Base-by-base conservation (phyloP, 257 asterid species). In the Verbascum thapsus region DNA sequence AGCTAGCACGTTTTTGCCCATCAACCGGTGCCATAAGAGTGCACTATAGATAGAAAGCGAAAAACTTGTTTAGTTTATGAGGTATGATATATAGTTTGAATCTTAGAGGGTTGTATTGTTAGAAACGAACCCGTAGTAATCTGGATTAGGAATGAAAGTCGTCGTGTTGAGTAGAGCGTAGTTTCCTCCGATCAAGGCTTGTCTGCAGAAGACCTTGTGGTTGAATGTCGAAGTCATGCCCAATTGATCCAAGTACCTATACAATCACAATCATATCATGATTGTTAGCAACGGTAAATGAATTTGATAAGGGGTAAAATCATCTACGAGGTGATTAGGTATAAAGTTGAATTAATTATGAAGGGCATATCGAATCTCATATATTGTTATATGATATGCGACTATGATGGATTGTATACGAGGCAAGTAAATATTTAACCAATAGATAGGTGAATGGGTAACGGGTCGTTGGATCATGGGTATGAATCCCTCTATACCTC, bases 201-300 rank as follows among this genome's bases (percentile, higher is more conserved):
- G 98, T 44, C 96, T 80, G 74, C 98, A 91, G 79, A 70, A 88
- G 9, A 85, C 96, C 74, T 91, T 85, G 48, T 85, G 91, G 74
- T 84, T 80, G 81, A 72, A 86, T 40, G 68, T 78, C 61, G 98
- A 78, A 69, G 96, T 67, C 96, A 88, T 91, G 19, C 98, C 96
- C 71, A 91, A 23, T 47, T 91, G 98, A 82, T 91, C 98, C 87
- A 91, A 79, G 67, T 76, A 91, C 98, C 98, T 90, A 54, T 57
- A 26, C 5, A 26, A 26, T 26, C 52, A 40, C 50, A 12, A 15
- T 32, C 43, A 17, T 18, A 26, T 60, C 32, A n/a, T n/a, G n/a
- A n/a, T n/a, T n/a, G n/a, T n/a, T n/a, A n/a, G n/a, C n/a, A n/a
- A n/a, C n/a, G n/a, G n/a, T n/a, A n/a, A n/a, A n/a, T n/a, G n/a